phyloP scores from a whole-genome alignment of 1,139 yeast genomes.

The Lodderomyces pseudojiufengensis region DNA sequence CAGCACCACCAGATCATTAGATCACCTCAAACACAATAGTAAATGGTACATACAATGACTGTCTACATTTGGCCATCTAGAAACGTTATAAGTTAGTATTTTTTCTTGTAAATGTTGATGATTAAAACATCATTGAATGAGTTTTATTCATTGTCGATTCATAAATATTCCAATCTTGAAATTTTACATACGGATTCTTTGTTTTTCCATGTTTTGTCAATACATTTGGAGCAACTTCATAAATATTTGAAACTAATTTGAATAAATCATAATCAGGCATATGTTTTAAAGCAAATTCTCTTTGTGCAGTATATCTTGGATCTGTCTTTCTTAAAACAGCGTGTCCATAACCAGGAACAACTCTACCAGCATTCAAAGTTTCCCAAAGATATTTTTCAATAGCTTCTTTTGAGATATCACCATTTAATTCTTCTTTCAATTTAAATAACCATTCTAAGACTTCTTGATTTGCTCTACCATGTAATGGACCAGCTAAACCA shows the following conservation, averaged over 20 bases:
- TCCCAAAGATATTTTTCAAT: slow-evolving; percentile 90
- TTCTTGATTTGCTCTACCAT: slow-evolving; percentile 98
- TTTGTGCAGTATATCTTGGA: slow-evolving; percentile 96
- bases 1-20: no score
- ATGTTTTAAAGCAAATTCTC: slow-evolving; percentile 94
- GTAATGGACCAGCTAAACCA: slow-evolving; percentile 98
- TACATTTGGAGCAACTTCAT: slow-evolving; percentile 94
- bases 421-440: slow-evolving; percentile 72
- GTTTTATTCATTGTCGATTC: no score
- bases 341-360: slow-evolving; percentile 97
- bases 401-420: slow-evolving; percentile 68
- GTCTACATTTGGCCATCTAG: slow-evolving; percentile 89
- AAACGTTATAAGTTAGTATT: no score
- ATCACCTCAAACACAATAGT: no score
- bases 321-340: slow-evolving; percentile 96
- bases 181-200: slow-evolving; percentile 64
- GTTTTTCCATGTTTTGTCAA: slow-evolving; percentile 97
- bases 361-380: slow-evolving; percentile 86
- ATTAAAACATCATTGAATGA: no score
- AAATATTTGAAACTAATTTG: slow-evolving; percentile 84
- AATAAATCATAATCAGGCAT: slow-evolving; percentile 94
- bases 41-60: slow-evolving; percentile 51
- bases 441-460: slow-evolving; percentile 90
- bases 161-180: no score
- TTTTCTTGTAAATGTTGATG: no score